Conservation (phyloP, 78 protist species). For the Neovahlkampfia damariscottae region DNA sequence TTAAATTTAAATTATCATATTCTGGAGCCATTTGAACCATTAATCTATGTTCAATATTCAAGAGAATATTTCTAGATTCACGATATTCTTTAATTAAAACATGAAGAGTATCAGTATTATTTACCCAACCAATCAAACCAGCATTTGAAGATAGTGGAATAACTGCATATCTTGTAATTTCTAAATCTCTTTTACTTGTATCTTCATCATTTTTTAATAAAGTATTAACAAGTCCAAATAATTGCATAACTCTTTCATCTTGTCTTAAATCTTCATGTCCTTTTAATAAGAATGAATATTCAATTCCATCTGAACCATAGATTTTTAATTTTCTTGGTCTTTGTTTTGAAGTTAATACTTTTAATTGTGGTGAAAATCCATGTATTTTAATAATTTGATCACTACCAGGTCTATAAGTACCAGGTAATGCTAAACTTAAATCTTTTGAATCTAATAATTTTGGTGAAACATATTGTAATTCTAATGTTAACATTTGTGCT, state of each 20-base stretch:
- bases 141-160: slow-evolving; percentile 58
- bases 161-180: slow-evolving; percentile 64
- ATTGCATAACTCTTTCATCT: slow-evolving; percentile 92
- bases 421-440: slow-evolving; percentile 93
- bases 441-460: slow-evolving; percentile 30
- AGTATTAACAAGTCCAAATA: slow-evolving; percentile 95
- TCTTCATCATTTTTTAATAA: slow-evolving; percentile 60
- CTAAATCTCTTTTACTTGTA: slow-evolving; percentile 42
- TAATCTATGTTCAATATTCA: slow-evolving; percentile 67
- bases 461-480: slow-evolving; percentile 82
- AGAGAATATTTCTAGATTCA: slow-evolving; percentile 50
- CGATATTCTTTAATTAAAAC: slow-evolving; percentile 70
- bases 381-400: slow-evolving; percentile 60
- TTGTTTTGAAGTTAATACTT: slow-evolving; percentile 93
- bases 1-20: slow-evolving; percentile 8
- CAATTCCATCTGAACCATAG: slow-evolving; percentile 69
- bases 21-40: slow-evolving; percentile 67
- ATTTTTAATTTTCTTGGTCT: slow-evolving; percentile 87
- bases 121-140: slow-evolving; percentile 86
- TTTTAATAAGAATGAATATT: slow-evolving; percentile 80
- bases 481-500: slow-evolving; percentile 68
- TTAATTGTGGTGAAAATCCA: slow-evolving; percentile 57
- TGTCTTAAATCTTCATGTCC: slow-evolving; percentile 96
- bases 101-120: slow-evolving; percentile 82
- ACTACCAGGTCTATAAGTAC: slow-evolving; percentile 30